Evolutionary conservation across 1,284 basidiomycete genomes (phyloP).

Genomic region (Chalciporus sp.): DNA sequence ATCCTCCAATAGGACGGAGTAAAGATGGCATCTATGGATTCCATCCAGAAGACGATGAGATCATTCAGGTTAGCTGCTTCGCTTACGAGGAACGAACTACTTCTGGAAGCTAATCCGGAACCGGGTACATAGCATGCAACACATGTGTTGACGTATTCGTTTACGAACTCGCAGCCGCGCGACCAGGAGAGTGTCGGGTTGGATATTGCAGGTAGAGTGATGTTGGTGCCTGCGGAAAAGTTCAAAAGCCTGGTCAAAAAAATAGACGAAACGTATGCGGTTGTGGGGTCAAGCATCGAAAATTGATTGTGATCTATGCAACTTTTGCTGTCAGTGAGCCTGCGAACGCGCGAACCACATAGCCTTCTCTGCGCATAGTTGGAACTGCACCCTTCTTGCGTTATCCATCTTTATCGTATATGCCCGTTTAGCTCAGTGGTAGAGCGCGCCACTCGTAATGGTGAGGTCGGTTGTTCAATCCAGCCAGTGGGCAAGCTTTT

Average conservation of each 20-base stretch:
- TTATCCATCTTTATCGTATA: no score
- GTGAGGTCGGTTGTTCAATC: slow-evolving; percentile 51
- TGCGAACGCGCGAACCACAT: no score
- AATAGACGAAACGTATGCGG: slow-evolving; percentile 39
- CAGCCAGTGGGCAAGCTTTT: slow-evolving; percentile 36
- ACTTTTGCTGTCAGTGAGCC: no score
- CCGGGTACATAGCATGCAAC: slow-evolving; percentile 53
- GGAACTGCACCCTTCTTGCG: no score
- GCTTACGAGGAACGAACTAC: background rate
- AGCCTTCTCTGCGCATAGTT: no score
- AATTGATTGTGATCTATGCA: background rate
- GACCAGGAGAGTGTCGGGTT: slow-evolving; percentile 80
- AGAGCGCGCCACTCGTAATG: slow-evolving; percentile 56
- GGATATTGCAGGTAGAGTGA: slow-evolving; percentile 75
- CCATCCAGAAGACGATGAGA: slow-evolving; percentile 85
- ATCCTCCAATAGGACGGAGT: slow-evolving; percentile 29
- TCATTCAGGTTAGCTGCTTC: slow-evolving; percentile 56
- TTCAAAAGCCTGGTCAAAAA: slow-evolving; percentile 43
- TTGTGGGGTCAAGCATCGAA: background rate
- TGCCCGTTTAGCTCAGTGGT: slow-evolving; percentile 45
- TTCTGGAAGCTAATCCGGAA: background rate
- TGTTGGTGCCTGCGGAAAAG: slow-evolving; percentile 60
- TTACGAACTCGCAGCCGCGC: slow-evolving; percentile 57
- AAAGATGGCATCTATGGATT: slow-evolving; percentile 66
- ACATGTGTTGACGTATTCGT: slow-evolving; percentile 66